These are phyloP conservation scores for Warburgia ugandensis DNA, from an alignment of 164 flowering plant species.

Conservation along the genomic window DNA sequence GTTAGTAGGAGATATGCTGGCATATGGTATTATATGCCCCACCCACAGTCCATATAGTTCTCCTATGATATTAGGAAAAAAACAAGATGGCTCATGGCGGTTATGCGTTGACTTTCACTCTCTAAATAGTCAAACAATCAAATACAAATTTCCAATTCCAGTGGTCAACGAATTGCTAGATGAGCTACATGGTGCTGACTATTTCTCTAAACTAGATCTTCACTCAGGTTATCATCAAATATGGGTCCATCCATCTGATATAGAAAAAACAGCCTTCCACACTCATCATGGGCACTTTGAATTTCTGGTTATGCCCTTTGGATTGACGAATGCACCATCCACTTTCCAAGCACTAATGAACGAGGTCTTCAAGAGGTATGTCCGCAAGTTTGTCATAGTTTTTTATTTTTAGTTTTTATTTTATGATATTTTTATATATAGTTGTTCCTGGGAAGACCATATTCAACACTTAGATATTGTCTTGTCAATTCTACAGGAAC, in stretches of 20 bases:
- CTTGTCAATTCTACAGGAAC: too few relatives aligned
- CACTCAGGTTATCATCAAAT: slow-evolving; percentile 1
- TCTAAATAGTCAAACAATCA: not conserved
- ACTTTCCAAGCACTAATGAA: slow-evolving; percentile 5
- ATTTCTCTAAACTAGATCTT: slow-evolving; percentile 4
- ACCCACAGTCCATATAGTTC: not conserved
- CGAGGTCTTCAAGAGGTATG: not conserved
- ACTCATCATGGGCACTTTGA: too few relatives aligned
- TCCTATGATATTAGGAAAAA: not conserved
- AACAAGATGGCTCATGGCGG: not conserved
- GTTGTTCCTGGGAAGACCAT: too few relatives aligned
- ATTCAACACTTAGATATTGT: too few relatives aligned
- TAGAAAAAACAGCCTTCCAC: too few relatives aligned
- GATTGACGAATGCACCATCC: too few relatives aligned
- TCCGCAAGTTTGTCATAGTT: not conserved
- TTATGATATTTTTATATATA: slow-evolving; percentile 1
- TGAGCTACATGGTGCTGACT: not conserved
- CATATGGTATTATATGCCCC: not conserved
- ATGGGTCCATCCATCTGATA: too few relatives aligned
- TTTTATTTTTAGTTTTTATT: slow-evolving; percentile 2
- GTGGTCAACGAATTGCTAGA: too few relatives aligned
- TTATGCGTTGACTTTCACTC: not conserved
- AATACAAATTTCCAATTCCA: slow-evolving; percentile 1
- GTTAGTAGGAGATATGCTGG: not conserved
- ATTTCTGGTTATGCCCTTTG: too few relatives aligned